A percentile compares a stretch with the other conserved stretches of the same genome.
phyloP scores from a whole-genome alignment of 495 filamentous ascomycete genomes.

The Penicillium mononematosum region DNA sequence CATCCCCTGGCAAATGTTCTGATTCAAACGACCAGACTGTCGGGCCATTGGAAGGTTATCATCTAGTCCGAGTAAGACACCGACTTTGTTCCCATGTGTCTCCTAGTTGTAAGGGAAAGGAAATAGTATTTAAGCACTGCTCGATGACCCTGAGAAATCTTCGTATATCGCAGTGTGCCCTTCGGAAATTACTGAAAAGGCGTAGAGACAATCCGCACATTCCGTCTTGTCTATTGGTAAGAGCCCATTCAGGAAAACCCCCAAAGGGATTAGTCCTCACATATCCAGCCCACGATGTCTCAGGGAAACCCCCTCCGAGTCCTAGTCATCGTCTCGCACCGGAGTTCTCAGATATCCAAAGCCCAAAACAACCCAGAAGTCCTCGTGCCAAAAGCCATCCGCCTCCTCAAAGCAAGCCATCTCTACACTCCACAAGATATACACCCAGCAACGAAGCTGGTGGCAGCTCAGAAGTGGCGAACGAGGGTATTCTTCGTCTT shows the following conservation, averaged over 20 bases:
- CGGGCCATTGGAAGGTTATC: slow-evolving; percentile 15
- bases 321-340: slow-evolving; percentile 28
- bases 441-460: slow-evolving; percentile 12
- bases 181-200: neutral
- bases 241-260: neutral
- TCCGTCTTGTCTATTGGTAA: neutral
- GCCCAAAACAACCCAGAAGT: slow-evolving; percentile 23
- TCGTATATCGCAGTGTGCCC: neutral
- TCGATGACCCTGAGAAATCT: neutral
- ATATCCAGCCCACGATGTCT: slow-evolving; percentile 13
- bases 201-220: neutral
- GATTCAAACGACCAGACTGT: slow-evolving; percentile 5
- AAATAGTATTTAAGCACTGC: neutral
- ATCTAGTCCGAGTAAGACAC: slow-evolving; percentile 7
- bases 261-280: neutral
- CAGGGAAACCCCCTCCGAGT: slow-evolving; percentile 20
- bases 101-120: neutral
- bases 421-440: slow-evolving; percentile 1
- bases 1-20: neutral
- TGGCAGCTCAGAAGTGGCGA: slow-evolving; percentile 28
- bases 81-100: slow-evolving; percentile 4
- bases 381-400: slow-evolving; percentile 19
- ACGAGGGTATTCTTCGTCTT: slow-evolving; percentile 30
- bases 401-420: slow-evolving; percentile 19
- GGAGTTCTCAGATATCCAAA: slow-evolving; percentile 20